Conservation (phyloP, 345 rosid species). For the Aquilaria malaccensis region DNA sequence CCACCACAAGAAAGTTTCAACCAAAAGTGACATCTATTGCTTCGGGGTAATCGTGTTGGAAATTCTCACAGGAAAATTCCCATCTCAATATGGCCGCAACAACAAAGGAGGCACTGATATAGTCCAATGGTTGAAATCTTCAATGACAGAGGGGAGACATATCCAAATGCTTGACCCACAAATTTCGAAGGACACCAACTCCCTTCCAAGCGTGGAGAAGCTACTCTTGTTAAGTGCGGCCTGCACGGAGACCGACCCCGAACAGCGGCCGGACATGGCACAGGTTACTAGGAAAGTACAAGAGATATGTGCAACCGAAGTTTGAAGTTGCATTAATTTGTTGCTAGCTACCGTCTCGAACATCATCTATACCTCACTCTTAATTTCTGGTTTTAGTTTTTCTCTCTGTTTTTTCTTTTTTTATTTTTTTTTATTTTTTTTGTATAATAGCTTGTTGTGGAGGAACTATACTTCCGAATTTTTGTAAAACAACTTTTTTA, state of each 20-base stretch:
- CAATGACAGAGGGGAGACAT: slow-evolving; percentile 32
- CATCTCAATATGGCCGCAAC: slow-evolving; percentile 40
- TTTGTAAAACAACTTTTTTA: no score
- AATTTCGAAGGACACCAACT: slow-evolving; percentile 25
- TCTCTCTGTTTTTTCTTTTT: no score
- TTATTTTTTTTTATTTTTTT: no score
- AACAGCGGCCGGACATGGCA: slow-evolving; percentile 33
- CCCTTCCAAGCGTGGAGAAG: slow-evolving; percentile 26
- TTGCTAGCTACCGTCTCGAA: no score
- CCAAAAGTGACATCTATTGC: slow-evolving; percentile 54
- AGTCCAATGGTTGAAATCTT: slow-evolving; percentile 43
- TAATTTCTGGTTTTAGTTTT: no score
- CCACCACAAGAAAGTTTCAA: slow-evolving; percentile 27
- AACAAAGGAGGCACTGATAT: slow-evolving; percentile 42
- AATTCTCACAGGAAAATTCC: slow-evolving; percentile 55
- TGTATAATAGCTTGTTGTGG: no score
- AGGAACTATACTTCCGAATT: no score
- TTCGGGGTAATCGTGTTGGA: slow-evolving; percentile 60
- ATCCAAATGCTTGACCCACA: slow-evolving; percentile 48
- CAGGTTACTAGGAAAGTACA: slow-evolving; percentile 40
- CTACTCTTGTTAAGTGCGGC: slow-evolving; percentile 45
- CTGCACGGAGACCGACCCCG: slow-evolving; percentile 41
- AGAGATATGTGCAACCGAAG: slow-evolving; percentile 10
- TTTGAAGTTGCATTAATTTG: neutral
- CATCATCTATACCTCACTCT: no score